Percentiles rank a stretch among this genome's conserved stretches.
phyloP scores from a whole-genome alignment of 352 stramenopile species.

The Phytophthora sojae region DNA sequence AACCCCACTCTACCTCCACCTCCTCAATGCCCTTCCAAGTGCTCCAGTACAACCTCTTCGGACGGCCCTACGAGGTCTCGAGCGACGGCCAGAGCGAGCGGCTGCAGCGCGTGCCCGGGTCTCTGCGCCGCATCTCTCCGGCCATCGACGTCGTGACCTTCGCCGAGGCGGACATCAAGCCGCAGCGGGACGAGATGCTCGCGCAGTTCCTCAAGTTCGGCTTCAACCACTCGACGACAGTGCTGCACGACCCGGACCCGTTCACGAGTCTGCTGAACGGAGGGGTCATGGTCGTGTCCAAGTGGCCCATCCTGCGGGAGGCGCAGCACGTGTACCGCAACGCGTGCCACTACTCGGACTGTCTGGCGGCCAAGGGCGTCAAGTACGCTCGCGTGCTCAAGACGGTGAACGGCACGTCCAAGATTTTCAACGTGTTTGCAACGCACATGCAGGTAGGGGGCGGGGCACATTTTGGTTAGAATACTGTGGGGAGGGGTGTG shows the following conservation, averaged over 20 bases:
- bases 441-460: slow-evolving; percentile 81
- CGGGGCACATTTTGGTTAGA: background rate
- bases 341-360: slow-evolving; percentile 87
- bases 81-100: slow-evolving; percentile 75
- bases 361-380: slow-evolving; percentile 82
- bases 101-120: slow-evolving; percentile 63
- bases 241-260: slow-evolving; percentile 80
- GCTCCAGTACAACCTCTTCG: slow-evolving; percentile 89
- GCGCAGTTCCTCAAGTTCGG: slow-evolving; percentile 58
- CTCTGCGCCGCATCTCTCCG: slow-evolving; percentile 49
- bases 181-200: slow-evolving; percentile 69
- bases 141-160: slow-evolving; percentile 84
- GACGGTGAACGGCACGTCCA: slow-evolving; percentile 50
- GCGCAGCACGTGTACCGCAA: slow-evolving; percentile 81
- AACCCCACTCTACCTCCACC: background rate
- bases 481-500: background rate
- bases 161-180: slow-evolving; percentile 64
- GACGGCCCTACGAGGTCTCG: slow-evolving; percentile 71
- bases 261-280: slow-evolving; percentile 87
- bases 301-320: slow-evolving; percentile 81
- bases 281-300: slow-evolving; percentile 83
- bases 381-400: slow-evolving; percentile 86
- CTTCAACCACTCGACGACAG: slow-evolving; percentile 69
- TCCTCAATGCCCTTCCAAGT: slow-evolving; percentile 61
- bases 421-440: slow-evolving; percentile 88